phyloP scores from a whole-genome alignment of 1,284 basidiomycete genomes.

The Lignosus rhinocerotis region DNA sequence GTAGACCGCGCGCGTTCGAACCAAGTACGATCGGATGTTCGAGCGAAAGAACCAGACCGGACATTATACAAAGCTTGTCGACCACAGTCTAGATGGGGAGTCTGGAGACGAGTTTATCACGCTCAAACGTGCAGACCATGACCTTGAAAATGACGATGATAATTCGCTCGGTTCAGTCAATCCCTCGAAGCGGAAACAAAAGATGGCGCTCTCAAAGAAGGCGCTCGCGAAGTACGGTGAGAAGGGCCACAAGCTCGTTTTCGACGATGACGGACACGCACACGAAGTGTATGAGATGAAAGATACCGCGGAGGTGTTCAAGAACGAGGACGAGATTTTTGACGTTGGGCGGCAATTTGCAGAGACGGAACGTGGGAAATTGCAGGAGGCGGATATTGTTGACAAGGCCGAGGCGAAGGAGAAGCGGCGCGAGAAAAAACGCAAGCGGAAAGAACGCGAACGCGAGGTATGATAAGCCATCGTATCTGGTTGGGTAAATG shows the following conservation, averaged over 20 bases:
- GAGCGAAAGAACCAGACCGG: constrained; percentile 95
- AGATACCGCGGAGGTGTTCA: constrained; percentile 70
- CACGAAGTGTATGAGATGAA: constrained; percentile 83
- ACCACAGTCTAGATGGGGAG: constrained; percentile 49
- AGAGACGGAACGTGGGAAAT: constrained; percentile 68
- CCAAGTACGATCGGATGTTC: constrained; percentile 99
- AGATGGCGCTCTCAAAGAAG: constrained; percentile 80
- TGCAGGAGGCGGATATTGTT: constrained; percentile 69
- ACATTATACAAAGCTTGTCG: constrained; percentile 86
- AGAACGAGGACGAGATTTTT: constrained; percentile 58
- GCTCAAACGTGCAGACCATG: constrained; percentile 89
- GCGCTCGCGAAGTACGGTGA: constrained; percentile 65
- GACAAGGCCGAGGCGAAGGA: constrained; percentile 86
- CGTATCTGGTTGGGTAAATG: not conserved
- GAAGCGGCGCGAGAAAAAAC: constrained; percentile 83
- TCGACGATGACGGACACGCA: constrained; percentile 81
- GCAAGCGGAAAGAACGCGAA: constrained; percentile 87
- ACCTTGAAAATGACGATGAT: constrained; percentile 49
- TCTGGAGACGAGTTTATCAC: constrained; percentile 90
- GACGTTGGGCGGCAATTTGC: constrained; percentile 72
- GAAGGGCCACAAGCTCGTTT: constrained; percentile 72
- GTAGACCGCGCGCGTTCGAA: constrained; percentile 57
- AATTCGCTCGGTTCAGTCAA: constrained; percentile 42
- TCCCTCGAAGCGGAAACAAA: constrained; percentile 61
- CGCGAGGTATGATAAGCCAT: constrained; percentile 50